Base-by-base conservation (phyloP, 306 rosid genomes). In the Dalbergia oliveri region DNA sequence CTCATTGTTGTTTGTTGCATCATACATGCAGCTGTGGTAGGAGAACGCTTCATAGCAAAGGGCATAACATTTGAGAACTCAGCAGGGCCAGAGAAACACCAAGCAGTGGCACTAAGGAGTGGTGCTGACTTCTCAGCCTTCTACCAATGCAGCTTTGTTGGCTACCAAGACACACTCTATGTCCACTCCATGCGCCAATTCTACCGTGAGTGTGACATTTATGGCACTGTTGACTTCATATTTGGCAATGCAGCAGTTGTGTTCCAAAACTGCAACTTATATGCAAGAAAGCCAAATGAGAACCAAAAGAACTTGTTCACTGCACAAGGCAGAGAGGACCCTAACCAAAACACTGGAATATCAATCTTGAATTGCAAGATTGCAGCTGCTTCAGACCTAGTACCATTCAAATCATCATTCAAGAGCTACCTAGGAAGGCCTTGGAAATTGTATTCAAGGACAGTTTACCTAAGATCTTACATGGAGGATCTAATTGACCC, bases 151-250 rank as follows among this genome's bases (percentile, higher is more conserved):
- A 94, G 96, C 84, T 91, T 94, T 43, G 85, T 91, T 1, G 98
- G 88, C 13, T 94, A 94, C 86, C 98, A 92, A 62, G 98, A 94
- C 90, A 92, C 97, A 0, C 98, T 94, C 80, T 94, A 94, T 14
- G 90, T 75, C 35, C 97, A 94, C 69, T 89, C 98, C 66, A 84
- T 89, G 26, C 92, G 98, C 45, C 98, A 94, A 41, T 94, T 94
- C 86, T 92, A 94, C 33, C 88, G 98, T 0, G 90, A 94, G 2
- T 94, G 98, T 43, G 96, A 94, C 78, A 51, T 94, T 41, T 94
- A 92, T 15, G 98, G 98, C 64, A 92, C 98, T 1, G 51, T 94
- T 2, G 98, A 90, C 75, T 94, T 94, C 88, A 85, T 94, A 77
- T 94, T 94, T 10, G 98, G 97, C 51, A 89, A 94, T 4, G 97